phyloP scores from a whole-genome alignment of 2,329 filamentous ascomycete genomes.

The Diaporthe sp. region DNA sequence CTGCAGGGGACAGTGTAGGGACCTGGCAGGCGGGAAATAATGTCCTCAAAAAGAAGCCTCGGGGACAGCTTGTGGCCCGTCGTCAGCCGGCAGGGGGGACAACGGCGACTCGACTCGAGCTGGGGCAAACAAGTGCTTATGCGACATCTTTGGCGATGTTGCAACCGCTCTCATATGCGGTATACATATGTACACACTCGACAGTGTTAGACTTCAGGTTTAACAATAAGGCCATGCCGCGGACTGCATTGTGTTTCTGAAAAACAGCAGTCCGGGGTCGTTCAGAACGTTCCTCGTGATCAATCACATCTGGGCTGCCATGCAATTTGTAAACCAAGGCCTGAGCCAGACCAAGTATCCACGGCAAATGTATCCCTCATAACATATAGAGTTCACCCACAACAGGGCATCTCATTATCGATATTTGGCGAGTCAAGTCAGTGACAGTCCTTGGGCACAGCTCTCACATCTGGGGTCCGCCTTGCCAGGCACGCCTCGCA shows the following conservation, averaged over 20 bases:
- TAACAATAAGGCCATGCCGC: background rate
- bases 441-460: background rate
- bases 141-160: background rate
- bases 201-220: background rate
- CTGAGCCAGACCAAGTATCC: background rate
- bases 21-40: constrained; percentile 9
- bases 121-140: background rate
- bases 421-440: background rate
- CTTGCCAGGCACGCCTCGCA: constrained; percentile 9
- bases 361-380: background rate
- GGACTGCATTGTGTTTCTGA: background rate
- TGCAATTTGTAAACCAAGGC: background rate
- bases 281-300: background rate
- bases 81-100: background rate
- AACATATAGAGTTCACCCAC: constrained; percentile 12
- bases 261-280: background rate
- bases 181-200: background rate
- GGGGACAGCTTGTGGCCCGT: background rate
- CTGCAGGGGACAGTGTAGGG: constrained; percentile 3
- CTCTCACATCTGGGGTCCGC: constrained; percentile 1
- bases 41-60: constrained; percentile 1
- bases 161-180: background rate
- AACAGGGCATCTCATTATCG: background rate
- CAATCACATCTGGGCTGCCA: background rate
- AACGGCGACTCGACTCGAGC: background rate